phyloP scores from a whole-genome alignment of 2,329 filamentous ascomycete species.

The Teratosphaeria zuluensis region DNA sequence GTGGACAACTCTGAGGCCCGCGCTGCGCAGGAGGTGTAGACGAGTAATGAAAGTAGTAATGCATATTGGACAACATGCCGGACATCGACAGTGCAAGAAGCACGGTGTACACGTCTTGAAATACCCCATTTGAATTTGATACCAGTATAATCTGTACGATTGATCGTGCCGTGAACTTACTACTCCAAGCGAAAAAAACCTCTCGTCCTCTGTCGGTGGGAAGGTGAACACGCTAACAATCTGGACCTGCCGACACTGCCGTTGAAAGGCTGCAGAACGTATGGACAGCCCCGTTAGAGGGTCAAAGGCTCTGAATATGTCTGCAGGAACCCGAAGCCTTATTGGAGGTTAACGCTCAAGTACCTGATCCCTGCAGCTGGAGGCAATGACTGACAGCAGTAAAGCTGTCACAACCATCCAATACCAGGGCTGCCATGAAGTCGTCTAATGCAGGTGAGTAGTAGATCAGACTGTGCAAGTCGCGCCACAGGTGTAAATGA shows the following conservation, averaged over 20 bases:
- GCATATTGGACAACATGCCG: not conserved
- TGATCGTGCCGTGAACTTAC: not conserved
- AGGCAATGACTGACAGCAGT: not conserved
- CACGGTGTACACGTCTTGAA: not conserved
- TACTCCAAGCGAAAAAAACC: not conserved
- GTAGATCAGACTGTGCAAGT: not conserved
- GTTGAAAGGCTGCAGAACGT: too few relatives aligned
- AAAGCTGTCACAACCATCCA: not conserved
- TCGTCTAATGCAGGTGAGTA: too few relatives aligned
- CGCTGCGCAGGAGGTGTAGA: slow-evolving; percentile 14
- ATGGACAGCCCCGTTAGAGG: too few relatives aligned
- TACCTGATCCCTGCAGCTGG: not conserved
- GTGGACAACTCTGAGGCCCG: slow-evolving; percentile 34
- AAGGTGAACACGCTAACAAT: too few relatives aligned
- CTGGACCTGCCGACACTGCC: too few relatives aligned
- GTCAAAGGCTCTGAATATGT: too few relatives aligned
- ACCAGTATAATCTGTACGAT: not conserved
- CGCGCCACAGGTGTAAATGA: not conserved
- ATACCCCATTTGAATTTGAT: not conserved
- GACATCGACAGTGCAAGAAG: not conserved
- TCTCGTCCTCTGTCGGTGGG: not conserved
- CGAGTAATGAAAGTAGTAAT: not conserved
- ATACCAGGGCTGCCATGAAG: too few relatives aligned
- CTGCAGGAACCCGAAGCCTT: not conserved
- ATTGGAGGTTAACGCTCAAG: not conserved